These are phyloP conservation scores for Farysia itapuensis DNA, from an alignment of 1,284 basidiomycete genomes.

Conservation along the genomic window DNA sequence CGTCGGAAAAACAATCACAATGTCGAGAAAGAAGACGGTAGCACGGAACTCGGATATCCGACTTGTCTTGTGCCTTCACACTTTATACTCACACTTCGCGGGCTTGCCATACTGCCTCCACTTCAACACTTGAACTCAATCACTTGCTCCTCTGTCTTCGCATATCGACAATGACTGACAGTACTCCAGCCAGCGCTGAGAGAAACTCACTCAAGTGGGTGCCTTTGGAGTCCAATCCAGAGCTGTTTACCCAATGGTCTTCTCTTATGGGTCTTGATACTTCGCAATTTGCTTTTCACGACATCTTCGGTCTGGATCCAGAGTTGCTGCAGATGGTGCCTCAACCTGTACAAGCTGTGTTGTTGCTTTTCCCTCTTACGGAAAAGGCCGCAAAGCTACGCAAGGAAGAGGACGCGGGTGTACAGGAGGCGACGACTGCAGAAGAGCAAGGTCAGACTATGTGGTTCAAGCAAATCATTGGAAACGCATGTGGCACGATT, in stretches of 20 bases:
- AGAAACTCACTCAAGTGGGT: slow-evolving; percentile 57
- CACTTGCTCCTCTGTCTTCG: too few species aligned
- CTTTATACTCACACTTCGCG: too few species aligned
- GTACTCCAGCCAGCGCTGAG: too few species aligned
- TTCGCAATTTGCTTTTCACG: slow-evolving; percentile 62
- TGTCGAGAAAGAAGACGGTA: background rate
- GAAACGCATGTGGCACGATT: slow-evolving; percentile 60
- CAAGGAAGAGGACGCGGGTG: slow-evolving; percentile 21
- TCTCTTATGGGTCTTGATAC: slow-evolving; percentile 49
- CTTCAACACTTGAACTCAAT: too few species aligned
- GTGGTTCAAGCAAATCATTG: slow-evolving; percentile 59
- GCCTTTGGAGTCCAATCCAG: slow-evolving; percentile 59
- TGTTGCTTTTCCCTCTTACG: slow-evolving; percentile 63
- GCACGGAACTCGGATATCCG: too few species aligned
- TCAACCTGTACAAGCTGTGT: slow-evolving; percentile 62
- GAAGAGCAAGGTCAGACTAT: slow-evolving; percentile 19
- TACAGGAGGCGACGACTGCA: slow-evolving; percentile 4
- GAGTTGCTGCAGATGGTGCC: slow-evolving; percentile 63
- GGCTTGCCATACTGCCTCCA: too few species aligned
- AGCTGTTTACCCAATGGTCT: slow-evolving; percentile 55
- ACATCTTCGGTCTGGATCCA: slow-evolving; percentile 64
- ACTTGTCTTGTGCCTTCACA: too few species aligned
- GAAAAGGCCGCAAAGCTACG: slow-evolving; percentile 54
- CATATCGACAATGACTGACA: too few species aligned
- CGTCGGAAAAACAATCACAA: background rate